Conservation (phyloP, 768 basidiomycete genomes). For the Boletus tylopilopsis region DNA sequence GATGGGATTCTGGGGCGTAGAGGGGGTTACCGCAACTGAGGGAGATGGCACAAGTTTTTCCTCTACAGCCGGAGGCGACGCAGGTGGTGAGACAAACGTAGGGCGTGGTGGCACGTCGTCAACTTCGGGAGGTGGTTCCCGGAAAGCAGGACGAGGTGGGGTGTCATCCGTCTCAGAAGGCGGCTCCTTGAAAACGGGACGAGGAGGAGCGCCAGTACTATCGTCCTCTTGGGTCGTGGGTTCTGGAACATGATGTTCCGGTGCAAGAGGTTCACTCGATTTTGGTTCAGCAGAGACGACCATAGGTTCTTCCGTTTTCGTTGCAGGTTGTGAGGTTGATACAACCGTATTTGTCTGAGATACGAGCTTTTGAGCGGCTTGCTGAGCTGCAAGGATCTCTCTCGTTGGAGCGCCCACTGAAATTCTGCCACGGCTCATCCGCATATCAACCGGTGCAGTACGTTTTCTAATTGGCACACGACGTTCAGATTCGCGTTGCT, state of each 20-base stretch:
- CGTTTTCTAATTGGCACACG: slow-evolving; percentile 81
- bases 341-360: slow-evolving; percentile 20
- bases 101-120: slow-evolving; percentile 34
- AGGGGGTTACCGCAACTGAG: slow-evolving; percentile 37
- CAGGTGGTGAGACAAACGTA: slow-evolving; percentile 17
- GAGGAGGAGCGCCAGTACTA: slow-evolving; percentile 16
- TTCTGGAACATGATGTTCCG: slow-evolving; percentile 2
- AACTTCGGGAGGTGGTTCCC: slow-evolving; percentile 58
- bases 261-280: slow-evolving; percentile 2
- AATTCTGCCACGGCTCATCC: slow-evolving; percentile 74
- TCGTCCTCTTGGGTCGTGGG: slow-evolving; percentile 13
- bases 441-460: slow-evolving; percentile 85
- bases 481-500: slow-evolving; percentile 85
- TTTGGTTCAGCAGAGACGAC: slow-evolving; percentile 16
- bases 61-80: slow-evolving; percentile 25
- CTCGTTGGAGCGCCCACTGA: slow-evolving; percentile 66
- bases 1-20: slow-evolving; percentile 55
- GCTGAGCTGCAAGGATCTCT: slow-evolving; percentile 70
- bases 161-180: slow-evolving; percentile 38
- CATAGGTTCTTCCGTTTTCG: slow-evolving; percentile 18
- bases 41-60: slow-evolving; percentile 26
- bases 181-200: slow-evolving; percentile 60
- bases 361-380: slow-evolving; percentile 53
- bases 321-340: slow-evolving; percentile 13
- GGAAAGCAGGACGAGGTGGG: slow-evolving; percentile 48